A percentile compares a stretch with the other conserved stretches of the same genome.
phyloP scores from a whole-genome alignment of 2,329 filamentous ascomycete species.

The Penicillium sp. region DNA sequence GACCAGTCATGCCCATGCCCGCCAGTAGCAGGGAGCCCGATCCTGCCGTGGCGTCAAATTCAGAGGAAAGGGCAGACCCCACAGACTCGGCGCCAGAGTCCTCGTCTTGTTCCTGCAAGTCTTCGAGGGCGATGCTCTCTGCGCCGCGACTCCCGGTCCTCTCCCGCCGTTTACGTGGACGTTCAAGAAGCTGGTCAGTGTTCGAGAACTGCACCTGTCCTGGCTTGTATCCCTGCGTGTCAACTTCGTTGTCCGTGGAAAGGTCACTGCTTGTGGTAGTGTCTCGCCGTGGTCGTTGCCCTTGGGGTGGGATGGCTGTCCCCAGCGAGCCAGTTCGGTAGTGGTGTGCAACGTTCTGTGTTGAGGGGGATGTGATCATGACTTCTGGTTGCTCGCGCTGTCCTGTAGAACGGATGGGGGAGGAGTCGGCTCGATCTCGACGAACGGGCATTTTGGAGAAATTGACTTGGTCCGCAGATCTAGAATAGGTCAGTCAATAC shows the following conservation, averaged over 20 bases:
- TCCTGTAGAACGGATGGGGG: conserved; percentile 64
- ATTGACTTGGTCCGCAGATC: conserved; percentile 84
- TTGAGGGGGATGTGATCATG: conserved; percentile 56
- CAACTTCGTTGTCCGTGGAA: conserved; percentile 63
- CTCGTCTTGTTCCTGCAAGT: conserved; percentile 43
- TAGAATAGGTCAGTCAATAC: conserved; percentile 26
- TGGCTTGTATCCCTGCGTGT: conserved; percentile 53
- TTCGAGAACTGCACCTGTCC: conserved; percentile 51
- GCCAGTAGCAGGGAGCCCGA: conserved; percentile 56
- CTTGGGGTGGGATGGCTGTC: conserved; percentile 53
- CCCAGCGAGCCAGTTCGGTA: conserved; percentile 57
- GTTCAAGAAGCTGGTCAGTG: conserved; percentile 37
- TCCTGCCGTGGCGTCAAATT: conserved; percentile 55
- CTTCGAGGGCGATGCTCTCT: conserved; percentile 31
- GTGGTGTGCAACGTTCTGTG: conserved; percentile 46
- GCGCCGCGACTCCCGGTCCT: conserved; percentile 28
- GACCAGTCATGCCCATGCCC: conserved; percentile 46
- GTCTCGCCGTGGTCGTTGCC: conserved; percentile 54
- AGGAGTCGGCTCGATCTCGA: conserved; percentile 74
- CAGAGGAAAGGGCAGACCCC: conserved; percentile 51
- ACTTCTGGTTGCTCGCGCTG: conserved; percentile 48
- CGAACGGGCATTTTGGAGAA: conserved; percentile 94
- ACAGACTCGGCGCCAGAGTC: conserved; percentile 51
- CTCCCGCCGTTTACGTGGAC: conserved; percentile 28
- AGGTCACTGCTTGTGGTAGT: conserved; percentile 65